Evolutionary conservation across 768 basidiomycete genomes (phyloP).

Genomic region (Candolleomyces eurysporus): DNA sequence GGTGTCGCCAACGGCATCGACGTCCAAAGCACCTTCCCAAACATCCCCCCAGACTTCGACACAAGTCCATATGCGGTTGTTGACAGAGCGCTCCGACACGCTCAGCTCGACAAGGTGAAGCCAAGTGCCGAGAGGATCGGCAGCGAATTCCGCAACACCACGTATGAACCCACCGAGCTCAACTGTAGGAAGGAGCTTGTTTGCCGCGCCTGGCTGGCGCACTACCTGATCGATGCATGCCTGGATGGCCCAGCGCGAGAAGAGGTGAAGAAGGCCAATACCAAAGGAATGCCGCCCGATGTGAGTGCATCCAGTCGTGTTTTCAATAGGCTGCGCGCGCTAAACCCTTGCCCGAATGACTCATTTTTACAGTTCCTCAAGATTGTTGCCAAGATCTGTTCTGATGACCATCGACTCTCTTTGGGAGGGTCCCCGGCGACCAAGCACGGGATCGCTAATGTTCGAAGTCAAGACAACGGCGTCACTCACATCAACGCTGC

Average conservation of each 20-base stretch:
- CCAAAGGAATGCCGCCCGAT: conserved; percentile 28
- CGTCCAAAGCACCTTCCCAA: conserved; percentile 49
- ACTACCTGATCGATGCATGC: conserved; percentile 40
- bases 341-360: not conserved
- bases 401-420: conserved; percentile 44
- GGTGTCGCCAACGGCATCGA: conserved; percentile 52
- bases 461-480: conserved; percentile 11
- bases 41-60: conserved; percentile 19
- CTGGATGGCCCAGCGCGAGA: conserved; percentile 43
- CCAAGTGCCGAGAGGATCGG: not conserved
- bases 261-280: conserved; percentile 44
- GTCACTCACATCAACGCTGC: conserved; percentile 1
- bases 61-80: not conserved
- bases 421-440: conserved; percentile 43
- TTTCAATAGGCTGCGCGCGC: not conserved
- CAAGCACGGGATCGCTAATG: conserved; percentile 37
- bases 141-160: conserved; percentile 31
- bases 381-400: conserved; percentile 44
- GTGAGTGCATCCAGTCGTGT: conserved; percentile 26
- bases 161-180: conserved; percentile 30
- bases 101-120: conserved; percentile 1
- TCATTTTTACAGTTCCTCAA: conserved; percentile 23
- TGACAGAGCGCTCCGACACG: not conserved
- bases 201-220: conserved; percentile 49
- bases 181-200: conserved; percentile 35